Conservation (phyloP, 2,329 filamentous ascomycete species). For the Exophiala sideris region DNA sequence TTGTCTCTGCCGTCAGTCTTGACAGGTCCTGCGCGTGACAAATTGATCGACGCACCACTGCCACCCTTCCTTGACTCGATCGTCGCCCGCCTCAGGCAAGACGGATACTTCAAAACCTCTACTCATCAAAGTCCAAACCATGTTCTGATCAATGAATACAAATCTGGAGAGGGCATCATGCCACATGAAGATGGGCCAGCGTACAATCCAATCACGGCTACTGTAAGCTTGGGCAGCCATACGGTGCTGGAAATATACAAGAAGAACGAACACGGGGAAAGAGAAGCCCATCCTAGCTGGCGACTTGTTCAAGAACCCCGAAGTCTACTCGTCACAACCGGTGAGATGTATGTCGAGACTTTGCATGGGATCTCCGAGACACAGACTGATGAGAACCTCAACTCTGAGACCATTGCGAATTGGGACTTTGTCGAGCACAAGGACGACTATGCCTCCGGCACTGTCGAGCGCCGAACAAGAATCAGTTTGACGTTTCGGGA, state of each 20-base stretch:
- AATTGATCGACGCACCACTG: conserved; percentile 66
- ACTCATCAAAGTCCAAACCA: conserved; percentile 81
- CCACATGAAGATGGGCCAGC: conserved; percentile 89
- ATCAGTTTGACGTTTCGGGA: conserved; percentile 71
- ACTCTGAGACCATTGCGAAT: conserved; percentile 48
- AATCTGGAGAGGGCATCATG: conserved; percentile 88
- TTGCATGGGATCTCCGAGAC: conserved; percentile 59
- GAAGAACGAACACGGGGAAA: conserved; percentile 41
- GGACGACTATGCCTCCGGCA: conserved; percentile 37
- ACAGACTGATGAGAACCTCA: conserved; percentile 61
- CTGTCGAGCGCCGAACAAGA: conserved; percentile 49
- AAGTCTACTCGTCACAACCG: conserved; percentile 61
- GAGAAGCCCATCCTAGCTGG: conserved; percentile 37
- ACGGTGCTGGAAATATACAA: conserved; percentile 75
- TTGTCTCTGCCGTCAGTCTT: conserved; percentile 88
- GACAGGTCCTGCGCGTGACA: conserved; percentile 60
- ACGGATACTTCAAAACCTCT: conserved; percentile 57
- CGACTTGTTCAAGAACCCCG: conserved; percentile 79
- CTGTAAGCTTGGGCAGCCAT: conserved; percentile 75
- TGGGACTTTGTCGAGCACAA: conserved; percentile 53
- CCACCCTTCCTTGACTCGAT: conserved; percentile 71
- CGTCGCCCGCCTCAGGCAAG: conserved; percentile 52
- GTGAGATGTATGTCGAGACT: conserved; percentile 52
- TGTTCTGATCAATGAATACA: conserved; percentile 90
- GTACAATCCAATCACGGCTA: conserved; percentile 85